Conservation (phyloP, 805 yeast species). For the Barnettozyma salicaria region DNA sequence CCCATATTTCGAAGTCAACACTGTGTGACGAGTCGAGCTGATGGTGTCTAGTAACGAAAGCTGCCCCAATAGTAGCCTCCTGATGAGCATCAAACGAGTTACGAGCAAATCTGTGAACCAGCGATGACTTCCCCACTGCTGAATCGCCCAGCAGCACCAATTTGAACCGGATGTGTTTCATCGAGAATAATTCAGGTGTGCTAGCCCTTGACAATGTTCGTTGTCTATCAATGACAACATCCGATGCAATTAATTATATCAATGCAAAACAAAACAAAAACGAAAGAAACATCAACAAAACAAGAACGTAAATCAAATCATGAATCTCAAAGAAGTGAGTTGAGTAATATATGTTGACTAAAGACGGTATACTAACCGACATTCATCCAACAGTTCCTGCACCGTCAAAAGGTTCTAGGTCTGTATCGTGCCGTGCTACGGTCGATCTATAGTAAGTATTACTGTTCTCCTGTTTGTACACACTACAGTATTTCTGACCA, state of each 20-base stretch:
- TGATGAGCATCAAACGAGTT: slow-evolving; percentile 66
- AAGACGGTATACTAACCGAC: too few relatives aligned
- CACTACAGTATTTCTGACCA: too few relatives aligned
- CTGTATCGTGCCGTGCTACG: slow-evolving; percentile 5
- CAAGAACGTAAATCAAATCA: too few relatives aligned
- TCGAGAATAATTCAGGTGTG: too few relatives aligned
- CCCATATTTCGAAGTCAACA: slow-evolving; percentile 78
- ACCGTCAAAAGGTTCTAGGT: slow-evolving; percentile 5
- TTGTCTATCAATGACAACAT: too few relatives aligned
- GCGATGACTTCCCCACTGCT: slow-evolving; percentile 64
- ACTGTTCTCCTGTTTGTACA: too few relatives aligned
- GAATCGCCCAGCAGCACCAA: slow-evolving; percentile 52
- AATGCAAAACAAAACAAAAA: too few relatives aligned
- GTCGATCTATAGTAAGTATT: slow-evolving; percentile 2
- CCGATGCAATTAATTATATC: too few relatives aligned
- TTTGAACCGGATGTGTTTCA: slow-evolving; percentile 6
- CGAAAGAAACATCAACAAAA: neutral
- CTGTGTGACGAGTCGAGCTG: slow-evolving; percentile 47
- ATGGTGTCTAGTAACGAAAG: slow-evolving; percentile 66
- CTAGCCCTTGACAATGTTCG: too few relatives aligned
- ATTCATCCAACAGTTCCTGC: too few relatives aligned
- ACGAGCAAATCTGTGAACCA: slow-evolving; percentile 65
- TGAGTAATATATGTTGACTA: too few relatives aligned
- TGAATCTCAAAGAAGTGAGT: slow-evolving; percentile 9
- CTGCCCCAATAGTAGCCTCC: slow-evolving; percentile 83